Percentiles rank a stretch among this genome's conserved stretches.
These are phyloP conservation scores for Cubamyces lactineus DNA, from an alignment of 768 basidiomycete species.

Conservation along the genomic window DNA sequence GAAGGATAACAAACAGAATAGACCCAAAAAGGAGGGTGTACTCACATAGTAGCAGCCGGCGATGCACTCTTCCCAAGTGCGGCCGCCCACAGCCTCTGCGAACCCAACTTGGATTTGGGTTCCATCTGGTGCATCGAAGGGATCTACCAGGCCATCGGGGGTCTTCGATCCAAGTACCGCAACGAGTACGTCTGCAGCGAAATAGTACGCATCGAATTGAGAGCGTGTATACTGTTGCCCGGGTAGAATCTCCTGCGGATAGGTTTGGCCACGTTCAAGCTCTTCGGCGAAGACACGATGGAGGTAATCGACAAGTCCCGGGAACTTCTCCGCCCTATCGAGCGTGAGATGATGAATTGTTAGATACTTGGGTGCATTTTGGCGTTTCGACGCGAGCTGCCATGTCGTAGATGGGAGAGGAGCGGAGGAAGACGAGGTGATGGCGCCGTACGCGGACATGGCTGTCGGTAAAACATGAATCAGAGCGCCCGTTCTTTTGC, in stretches of 20 bases:
- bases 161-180: constrained; percentile 47
- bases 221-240: constrained; percentile 44
- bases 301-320: constrained; percentile 64
- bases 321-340: constrained; percentile 33
- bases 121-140: constrained; percentile 21
- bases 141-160: constrained; percentile 24
- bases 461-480: no score
- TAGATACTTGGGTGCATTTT: constrained; percentile 24
- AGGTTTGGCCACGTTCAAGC: constrained; percentile 76
- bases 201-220: constrained; percentile 76
- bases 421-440: constrained; percentile 40
- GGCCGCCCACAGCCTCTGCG: constrained; percentile 48
- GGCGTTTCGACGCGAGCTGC: constrained; percentile 34
- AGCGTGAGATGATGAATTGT: constrained; percentile 44
- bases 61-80: constrained; percentile 69
- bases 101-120: constrained; percentile 36
- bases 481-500: no score
- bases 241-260: constrained; percentile 77
- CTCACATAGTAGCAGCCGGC: constrained; percentile 81
- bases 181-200: constrained; percentile 74
- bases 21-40: constrained; percentile 11
- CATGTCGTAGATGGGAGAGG: constrained; percentile 54
- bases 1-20: background rate
- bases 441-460: constrained; percentile 79
- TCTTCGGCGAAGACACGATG: constrained; percentile 68